These are phyloP conservation scores for Nitzschia sp. DNA, from an alignment of 108 stramenopile genomes.

Conservation along the genomic window DNA sequence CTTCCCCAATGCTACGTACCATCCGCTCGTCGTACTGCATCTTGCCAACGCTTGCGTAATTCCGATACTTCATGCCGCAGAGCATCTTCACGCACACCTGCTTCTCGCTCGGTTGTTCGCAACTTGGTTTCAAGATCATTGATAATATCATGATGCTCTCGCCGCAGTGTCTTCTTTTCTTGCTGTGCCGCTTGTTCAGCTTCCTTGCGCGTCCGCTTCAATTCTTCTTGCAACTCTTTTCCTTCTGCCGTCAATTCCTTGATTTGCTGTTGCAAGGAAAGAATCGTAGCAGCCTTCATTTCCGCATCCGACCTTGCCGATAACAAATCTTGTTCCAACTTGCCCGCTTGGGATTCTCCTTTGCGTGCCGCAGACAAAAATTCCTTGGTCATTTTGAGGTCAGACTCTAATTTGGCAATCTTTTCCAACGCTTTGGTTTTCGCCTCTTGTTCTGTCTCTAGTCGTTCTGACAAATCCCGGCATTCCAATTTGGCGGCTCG, in stretches of 20 bases:
- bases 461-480: constrained; percentile 51
- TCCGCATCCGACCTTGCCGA: constrained; percentile 58
- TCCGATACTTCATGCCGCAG: constrained; percentile 80
- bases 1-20: constrained; percentile 28
- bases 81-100: constrained; percentile 79
- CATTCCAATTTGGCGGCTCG: constrained; percentile 65
- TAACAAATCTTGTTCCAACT: constrained; percentile 67
- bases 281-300: constrained; percentile 53
- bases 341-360: constrained; percentile 68
- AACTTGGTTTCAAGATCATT: constrained; percentile 73
- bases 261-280: constrained; percentile 68
- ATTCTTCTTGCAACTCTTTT: constrained; percentile 56
- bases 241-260: constrained; percentile 63
- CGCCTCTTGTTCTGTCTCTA: constrained; percentile 14
- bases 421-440: constrained; percentile 11
- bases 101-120: constrained; percentile 73
- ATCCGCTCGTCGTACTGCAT: constrained; percentile 83
- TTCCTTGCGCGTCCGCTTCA: constrained; percentile 49
- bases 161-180: constrained; percentile 57
- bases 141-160: constrained; percentile 70
- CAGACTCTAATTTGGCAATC: constrained; percentile 45
- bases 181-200: constrained; percentile 60
- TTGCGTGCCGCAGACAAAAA: constrained; percentile 55
- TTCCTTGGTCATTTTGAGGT: constrained; percentile 66
- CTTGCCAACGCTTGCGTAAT: constrained; percentile 84